Conservation (phyloP, 805 yeast species). For the Hanseniaspora lindneri region DNA sequence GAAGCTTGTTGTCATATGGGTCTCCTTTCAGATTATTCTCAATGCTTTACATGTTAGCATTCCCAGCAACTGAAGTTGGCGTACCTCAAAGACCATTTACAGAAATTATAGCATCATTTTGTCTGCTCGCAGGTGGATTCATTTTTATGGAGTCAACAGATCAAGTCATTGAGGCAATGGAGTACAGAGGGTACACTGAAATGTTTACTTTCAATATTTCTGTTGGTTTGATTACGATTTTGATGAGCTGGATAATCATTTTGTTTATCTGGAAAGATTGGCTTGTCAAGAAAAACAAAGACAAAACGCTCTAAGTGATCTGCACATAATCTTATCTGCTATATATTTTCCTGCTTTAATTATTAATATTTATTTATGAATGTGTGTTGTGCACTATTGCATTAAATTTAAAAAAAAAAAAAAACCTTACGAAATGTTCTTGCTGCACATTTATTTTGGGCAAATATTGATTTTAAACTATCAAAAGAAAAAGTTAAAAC, state of each 20-base stretch:
- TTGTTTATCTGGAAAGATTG: slow-evolving; percentile 52
- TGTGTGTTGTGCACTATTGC: too few relatives aligned
- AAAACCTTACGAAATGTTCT: too few relatives aligned
- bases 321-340: too few relatives aligned
- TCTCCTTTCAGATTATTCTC: slow-evolving; percentile 65
- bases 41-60: slow-evolving; percentile 35
- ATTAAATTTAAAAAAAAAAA: too few relatives aligned
- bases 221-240: slow-evolving; percentile 61
- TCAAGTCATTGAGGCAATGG: slow-evolving; percentile 69
- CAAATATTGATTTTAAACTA: too few relatives aligned
- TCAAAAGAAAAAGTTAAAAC: too few relatives aligned
- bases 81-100: slow-evolving; percentile 57
- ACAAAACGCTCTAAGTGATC: too few relatives aligned
- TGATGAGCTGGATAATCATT: slow-evolving; percentile 82
- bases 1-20: slow-evolving; percentile 67
- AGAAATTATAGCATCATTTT: slow-evolving; percentile 67
- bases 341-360: too few relatives aligned
- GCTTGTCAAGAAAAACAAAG: slow-evolving; percentile 24
- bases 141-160: slow-evolving; percentile 88
- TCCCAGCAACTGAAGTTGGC: slow-evolving; percentile 25
- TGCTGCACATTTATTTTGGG: too few relatives aligned
- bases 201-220: slow-evolving; percentile 87
- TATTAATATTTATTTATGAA: too few relatives aligned
- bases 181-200: slow-evolving; percentile 67
- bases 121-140: slow-evolving; percentile 76